Conservation (phyloP, 129 eudicot species). For the Sambucus nigra region DNA sequence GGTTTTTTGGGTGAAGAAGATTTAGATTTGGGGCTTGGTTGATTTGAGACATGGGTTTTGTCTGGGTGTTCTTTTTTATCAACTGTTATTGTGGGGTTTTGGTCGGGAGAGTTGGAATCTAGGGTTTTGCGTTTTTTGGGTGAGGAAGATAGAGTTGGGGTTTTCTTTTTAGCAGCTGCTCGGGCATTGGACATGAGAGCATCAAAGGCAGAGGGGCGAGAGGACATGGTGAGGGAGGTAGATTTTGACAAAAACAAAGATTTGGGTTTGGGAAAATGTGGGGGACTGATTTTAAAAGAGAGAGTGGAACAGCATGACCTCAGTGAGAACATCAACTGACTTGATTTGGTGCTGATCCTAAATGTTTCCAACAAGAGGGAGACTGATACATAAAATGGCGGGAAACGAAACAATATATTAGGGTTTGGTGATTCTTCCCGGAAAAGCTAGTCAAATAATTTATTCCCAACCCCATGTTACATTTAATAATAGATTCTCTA, state of each 20-base stretch:
- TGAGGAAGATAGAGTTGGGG: conserved; percentile 32
- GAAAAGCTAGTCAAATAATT: no score
- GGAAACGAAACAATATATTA: no score
- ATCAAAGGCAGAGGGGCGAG: conserved; percentile 74
- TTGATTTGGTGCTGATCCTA: background rate
- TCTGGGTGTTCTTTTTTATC: no score
- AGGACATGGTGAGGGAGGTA: conserved; percentile 32
- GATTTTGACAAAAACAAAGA: conserved; percentile 5
- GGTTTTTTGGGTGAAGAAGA: conserved; percentile 64
- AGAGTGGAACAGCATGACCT: conserved; percentile 24
- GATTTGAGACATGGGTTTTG: no score
- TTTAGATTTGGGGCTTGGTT: no score
- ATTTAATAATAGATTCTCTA: no score
- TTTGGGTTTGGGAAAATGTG: conserved; percentile 10
- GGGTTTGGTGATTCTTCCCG: no score
- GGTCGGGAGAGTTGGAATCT: no score
- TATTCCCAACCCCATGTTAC: no score
- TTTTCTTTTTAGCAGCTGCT: conserved; percentile 34
- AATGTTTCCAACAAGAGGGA: background rate
- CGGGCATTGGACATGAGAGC: conserved; percentile 72
- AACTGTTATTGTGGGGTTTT: no score
- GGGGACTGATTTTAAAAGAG: conserved; percentile 16
- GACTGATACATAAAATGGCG: conserved; percentile 18
- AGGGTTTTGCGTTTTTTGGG: conserved; percentile 71
- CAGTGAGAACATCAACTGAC: conserved; percentile 37